Conservation (phyloP, 805 yeast species). For the Ogataea philodendri region DNA sequence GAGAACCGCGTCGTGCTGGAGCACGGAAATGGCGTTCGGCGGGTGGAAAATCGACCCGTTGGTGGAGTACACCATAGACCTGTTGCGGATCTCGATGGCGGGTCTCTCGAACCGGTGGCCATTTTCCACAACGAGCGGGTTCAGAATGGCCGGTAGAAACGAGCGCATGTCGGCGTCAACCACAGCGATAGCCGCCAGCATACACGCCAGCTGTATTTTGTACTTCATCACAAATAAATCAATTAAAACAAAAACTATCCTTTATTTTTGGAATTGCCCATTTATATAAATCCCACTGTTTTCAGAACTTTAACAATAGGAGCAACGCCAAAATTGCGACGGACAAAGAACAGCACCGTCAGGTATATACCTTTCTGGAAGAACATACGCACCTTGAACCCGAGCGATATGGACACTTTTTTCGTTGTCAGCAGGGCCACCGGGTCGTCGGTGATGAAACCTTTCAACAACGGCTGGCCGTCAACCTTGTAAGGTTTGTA, state of each 20-base stretch:
- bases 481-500: conserved; percentile 24
- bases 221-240: conserved; percentile 3
- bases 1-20: conserved; percentile 11
- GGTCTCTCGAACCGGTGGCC: conserved; percentile 11
- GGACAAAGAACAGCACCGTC: conserved; percentile 20
- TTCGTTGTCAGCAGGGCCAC: conserved; percentile 3
- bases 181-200: not conserved
- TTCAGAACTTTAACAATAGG: not conserved
- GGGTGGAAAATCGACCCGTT: conserved; percentile 16
- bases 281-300: conserved; percentile 8
- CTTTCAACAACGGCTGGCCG: conserved; percentile 17
- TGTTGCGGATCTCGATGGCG: conserved; percentile 14
- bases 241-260: conserved; percentile 1
- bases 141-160: conserved; percentile 11
- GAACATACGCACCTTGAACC: conserved; percentile 16
- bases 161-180: conserved; percentile 10
- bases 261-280: conserved; percentile 4
- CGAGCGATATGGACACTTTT: conserved; percentile 1
- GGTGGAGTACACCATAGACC: conserved; percentile 15
- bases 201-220: not conserved
- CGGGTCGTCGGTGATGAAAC: conserved; percentile 25
- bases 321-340: conserved; percentile 17
- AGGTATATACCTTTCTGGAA: conserved; percentile 17
- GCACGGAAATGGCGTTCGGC: conserved; percentile 6
- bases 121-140: conserved; percentile 12